Evolutionary conservation across 345 rosid species (phyloP).

Genomic region (Cardamine chenopodiifolia): DNA sequence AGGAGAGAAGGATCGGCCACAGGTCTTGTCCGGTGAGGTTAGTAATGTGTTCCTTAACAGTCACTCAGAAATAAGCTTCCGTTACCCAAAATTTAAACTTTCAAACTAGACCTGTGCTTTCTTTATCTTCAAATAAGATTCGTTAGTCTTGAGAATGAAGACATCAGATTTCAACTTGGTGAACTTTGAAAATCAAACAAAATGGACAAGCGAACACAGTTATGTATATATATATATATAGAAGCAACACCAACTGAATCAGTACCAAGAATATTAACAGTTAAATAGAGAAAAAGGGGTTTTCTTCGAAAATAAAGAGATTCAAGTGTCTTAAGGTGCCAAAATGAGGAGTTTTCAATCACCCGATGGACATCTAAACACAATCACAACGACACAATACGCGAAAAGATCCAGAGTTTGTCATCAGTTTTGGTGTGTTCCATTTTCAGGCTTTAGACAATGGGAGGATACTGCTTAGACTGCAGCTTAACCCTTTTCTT

Average conservation of each 20-base stretch:
- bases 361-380: constrained; percentile 34
- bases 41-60: no score
- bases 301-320: constrained; percentile 29
- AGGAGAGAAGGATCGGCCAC: no score
- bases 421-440: constrained; percentile 39
- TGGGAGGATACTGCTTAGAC: constrained; percentile 86
- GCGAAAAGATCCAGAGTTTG: constrained; percentile 33
- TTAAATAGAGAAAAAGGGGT: constrained; percentile 10
- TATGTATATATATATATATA: not conserved
- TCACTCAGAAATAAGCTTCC: no score
- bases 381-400: constrained; percentile 32
- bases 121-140: no score
- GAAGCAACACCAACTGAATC: constrained; percentile 41
- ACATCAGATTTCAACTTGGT: no score
- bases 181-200: no score
- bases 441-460: constrained; percentile 43
- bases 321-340: constrained; percentile 32
- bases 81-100: no score
- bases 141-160: no score
- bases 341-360: constrained; percentile 37
- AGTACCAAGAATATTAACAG: constrained; percentile 38
- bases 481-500: constrained; percentile 87
- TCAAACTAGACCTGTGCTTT: no score
- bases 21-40: no score
- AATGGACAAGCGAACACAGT: no score